Percentiles rank a stretch among this genome's conserved stretches.
These are phyloP conservation scores for Neofusicoccum cordaticola DNA, from an alignment of 2,329 filamentous ascomycete genomes.

Conservation along the genomic window DNA sequence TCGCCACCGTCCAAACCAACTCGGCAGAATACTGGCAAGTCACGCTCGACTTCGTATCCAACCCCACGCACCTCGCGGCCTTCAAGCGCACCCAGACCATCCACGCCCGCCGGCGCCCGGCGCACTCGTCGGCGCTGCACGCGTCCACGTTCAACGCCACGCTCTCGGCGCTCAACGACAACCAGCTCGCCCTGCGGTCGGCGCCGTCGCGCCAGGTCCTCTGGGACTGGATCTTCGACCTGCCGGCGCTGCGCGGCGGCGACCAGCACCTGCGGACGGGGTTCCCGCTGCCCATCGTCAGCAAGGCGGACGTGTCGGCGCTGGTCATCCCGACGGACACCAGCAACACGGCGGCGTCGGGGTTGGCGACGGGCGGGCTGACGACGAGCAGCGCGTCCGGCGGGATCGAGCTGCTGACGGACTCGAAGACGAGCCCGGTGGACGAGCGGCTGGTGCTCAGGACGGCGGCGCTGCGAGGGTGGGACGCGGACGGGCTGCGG, in stretches of 20 bases:
- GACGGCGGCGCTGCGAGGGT: constrained; percentile 38
- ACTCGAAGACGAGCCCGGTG: constrained; percentile 59
- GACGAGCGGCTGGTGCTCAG: constrained; percentile 69
- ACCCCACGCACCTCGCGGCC: constrained; percentile 59
- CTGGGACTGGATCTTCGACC: constrained; percentile 72
- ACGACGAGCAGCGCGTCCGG: constrained; percentile 40
- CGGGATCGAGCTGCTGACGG: constrained; percentile 46
- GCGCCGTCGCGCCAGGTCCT: constrained; percentile 30
- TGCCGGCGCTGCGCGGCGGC: constrained; percentile 51
- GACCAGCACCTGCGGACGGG: constrained; percentile 11
- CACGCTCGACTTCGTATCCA: constrained; percentile 67
- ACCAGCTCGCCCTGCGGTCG: constrained; percentile 35
- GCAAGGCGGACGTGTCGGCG: constrained; percentile 57
- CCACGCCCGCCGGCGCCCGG: constrained; percentile 66
- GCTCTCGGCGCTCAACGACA: constrained; percentile 68
- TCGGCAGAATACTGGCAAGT: constrained; percentile 77
- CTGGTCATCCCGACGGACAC: constrained; percentile 40
- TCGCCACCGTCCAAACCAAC: constrained; percentile 60
- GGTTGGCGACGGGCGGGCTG: constrained; percentile 55
- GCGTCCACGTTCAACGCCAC: constrained; percentile 69
- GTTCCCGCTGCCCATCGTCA: constrained; percentile 42
- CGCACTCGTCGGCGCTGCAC: constrained; percentile 50
- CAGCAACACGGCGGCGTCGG: background rate
- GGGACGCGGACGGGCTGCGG: constrained; percentile 57
- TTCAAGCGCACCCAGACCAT: constrained; percentile 71